A percentile compares a stretch with the other conserved stretches of the same genome.
Evolutionary conservation across 1,284 basidiomycete genomes (phyloP).

Genomic region (Nidula niveotomentosa): DNA sequence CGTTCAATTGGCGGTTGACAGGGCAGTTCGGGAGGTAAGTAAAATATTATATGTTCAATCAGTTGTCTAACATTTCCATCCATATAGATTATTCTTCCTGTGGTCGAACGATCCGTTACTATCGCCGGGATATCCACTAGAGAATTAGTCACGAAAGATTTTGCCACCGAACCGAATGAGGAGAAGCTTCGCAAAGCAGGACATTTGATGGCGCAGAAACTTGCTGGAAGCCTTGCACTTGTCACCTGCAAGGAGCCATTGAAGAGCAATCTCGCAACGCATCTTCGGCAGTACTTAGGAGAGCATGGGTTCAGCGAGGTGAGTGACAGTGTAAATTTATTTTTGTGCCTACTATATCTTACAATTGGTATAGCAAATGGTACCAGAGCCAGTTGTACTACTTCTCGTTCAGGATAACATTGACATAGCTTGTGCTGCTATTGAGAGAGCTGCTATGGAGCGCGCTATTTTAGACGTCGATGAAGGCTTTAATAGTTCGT

Average conservation of each 20-base stretch:
- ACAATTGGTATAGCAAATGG: slow-evolving; percentile 42
- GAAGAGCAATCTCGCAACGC: slow-evolving; percentile 89
- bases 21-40: slow-evolving; percentile 89
- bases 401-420: slow-evolving; percentile 93
- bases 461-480: slow-evolving; percentile 95
- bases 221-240: slow-evolving; percentile 94
- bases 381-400: slow-evolving; percentile 71
- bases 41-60: neutral
- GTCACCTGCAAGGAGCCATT: slow-evolving; percentile 99
- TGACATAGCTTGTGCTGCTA: slow-evolving; percentile 91
- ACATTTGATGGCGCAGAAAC: slow-evolving; percentile 95
- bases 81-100: slow-evolving; percentile 87
- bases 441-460: slow-evolving; percentile 99
- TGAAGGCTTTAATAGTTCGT: slow-evolving; percentile 83
- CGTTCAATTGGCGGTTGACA: slow-evolving; percentile 89
- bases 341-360: slow-evolving; percentile 1
- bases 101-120: slow-evolving; percentile 98
- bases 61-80: slow-evolving; percentile 5
- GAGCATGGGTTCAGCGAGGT: slow-evolving; percentile 91
- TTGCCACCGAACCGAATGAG: slow-evolving; percentile 92
- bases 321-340: slow-evolving; percentile 1
- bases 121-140: slow-evolving; percentile 98
- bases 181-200: slow-evolving; percentile 90
- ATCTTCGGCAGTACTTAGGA: slow-evolving; percentile 78
- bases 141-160: slow-evolving; percentile 96